These are phyloP conservation scores for Ophiognomonia clavigignenti-juglandacearum DNA, from an alignment of 2,329 filamentous ascomycete species.

Conservation along the genomic window DNA sequence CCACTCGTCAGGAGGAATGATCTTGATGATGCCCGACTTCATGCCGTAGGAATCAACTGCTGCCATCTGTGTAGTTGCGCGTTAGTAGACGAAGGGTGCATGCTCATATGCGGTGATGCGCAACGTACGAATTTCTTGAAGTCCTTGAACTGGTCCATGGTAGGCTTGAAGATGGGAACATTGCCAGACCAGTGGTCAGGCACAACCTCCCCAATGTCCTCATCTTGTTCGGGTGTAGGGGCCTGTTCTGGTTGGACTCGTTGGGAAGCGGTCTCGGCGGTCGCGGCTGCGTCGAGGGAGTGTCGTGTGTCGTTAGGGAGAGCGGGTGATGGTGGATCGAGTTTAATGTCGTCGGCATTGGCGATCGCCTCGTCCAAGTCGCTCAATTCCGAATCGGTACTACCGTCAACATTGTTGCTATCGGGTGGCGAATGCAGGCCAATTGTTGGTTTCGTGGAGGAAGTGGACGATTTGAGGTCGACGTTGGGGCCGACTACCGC, in stretches of 20 bases:
- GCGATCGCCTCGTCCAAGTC: slow-evolving; percentile 55
- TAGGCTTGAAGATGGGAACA: slow-evolving; percentile 92
- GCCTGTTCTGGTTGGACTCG: slow-evolving; percentile 17
- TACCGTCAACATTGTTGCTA: slow-evolving; percentile 56
- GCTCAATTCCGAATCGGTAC: slow-evolving; percentile 59
- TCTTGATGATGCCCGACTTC: slow-evolving; percentile 95
- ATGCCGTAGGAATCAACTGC: slow-evolving; percentile 93
- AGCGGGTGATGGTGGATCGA: slow-evolving; percentile 15
- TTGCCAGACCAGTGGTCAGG: slow-evolving; percentile 89
- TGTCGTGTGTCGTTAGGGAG: slow-evolving; percentile 13
- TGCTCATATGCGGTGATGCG: not conserved
- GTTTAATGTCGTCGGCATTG: slow-evolving; percentile 24
- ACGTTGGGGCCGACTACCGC: slow-evolving; percentile 28
- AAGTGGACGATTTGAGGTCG: slow-evolving; percentile 13
- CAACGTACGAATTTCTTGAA: slow-evolving; percentile 80
- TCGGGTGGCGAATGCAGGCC: slow-evolving; percentile 61
- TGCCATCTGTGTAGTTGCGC: slow-evolving; percentile 48
- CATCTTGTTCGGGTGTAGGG: slow-evolving; percentile 22
- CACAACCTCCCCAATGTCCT: slow-evolving; percentile 69
- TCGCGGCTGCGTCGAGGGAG: slow-evolving; percentile 13
- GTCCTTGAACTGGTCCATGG: slow-evolving; percentile 89
- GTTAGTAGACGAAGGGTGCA: slow-evolving; percentile 22
- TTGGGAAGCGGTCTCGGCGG: slow-evolving; percentile 1
- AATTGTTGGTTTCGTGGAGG: slow-evolving; percentile 35
- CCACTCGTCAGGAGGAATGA: slow-evolving; percentile 93